These are phyloP conservation scores for Naganishia vishniacii DNA, from an alignment of 768 basidiomycete genomes.

Conservation along the genomic window DNA sequence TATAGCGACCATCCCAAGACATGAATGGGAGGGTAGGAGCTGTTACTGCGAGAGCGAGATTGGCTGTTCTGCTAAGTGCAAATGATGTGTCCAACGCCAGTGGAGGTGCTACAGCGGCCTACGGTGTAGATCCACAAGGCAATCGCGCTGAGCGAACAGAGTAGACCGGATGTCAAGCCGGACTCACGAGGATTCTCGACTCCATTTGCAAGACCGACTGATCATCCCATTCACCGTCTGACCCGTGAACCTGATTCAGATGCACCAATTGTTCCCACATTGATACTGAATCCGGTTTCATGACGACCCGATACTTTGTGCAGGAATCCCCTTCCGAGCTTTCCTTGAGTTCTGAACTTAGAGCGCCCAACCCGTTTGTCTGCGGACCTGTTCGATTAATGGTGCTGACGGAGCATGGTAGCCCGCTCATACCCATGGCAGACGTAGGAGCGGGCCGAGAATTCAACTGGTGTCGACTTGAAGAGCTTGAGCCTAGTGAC, in stretches of 20 bases:
- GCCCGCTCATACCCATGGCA: slow-evolving; percentile 3
- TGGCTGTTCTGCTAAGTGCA: slow-evolving; percentile 45
- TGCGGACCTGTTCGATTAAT: slow-evolving; percentile 11
- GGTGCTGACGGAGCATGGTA: background rate
- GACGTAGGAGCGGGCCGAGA: slow-evolving; percentile 12
- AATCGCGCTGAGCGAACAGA: background rate
- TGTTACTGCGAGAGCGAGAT: slow-evolving; percentile 41
- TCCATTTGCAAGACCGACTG: slow-evolving; percentile 49
- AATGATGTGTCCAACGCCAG: slow-evolving; percentile 47
- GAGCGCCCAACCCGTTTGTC: background rate
- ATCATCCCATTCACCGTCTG: slow-evolving; percentile 45
- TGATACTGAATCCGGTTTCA: slow-evolving; percentile 43
- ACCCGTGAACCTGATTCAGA: slow-evolving; percentile 30
- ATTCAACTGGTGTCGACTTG: background rate
- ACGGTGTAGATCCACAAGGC: slow-evolving; percentile 6
- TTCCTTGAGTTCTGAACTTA: slow-evolving; percentile 1
- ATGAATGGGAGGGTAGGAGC: slow-evolving; percentile 40
- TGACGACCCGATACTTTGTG: slow-evolving; percentile 36
- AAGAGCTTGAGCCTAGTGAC: background rate
- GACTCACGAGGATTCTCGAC: slow-evolving; percentile 48
- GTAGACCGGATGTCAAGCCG: too few species aligned
- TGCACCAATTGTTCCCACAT: slow-evolving; percentile 41
- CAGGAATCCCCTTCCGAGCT: slow-evolving; percentile 14
- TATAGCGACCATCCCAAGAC: slow-evolving; percentile 37
- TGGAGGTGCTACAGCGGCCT: slow-evolving; percentile 50